Evolutionary conservation across 1,284 basidiomycete species (phyloP).

Genomic region (Porogramme epimiltina): DNA sequence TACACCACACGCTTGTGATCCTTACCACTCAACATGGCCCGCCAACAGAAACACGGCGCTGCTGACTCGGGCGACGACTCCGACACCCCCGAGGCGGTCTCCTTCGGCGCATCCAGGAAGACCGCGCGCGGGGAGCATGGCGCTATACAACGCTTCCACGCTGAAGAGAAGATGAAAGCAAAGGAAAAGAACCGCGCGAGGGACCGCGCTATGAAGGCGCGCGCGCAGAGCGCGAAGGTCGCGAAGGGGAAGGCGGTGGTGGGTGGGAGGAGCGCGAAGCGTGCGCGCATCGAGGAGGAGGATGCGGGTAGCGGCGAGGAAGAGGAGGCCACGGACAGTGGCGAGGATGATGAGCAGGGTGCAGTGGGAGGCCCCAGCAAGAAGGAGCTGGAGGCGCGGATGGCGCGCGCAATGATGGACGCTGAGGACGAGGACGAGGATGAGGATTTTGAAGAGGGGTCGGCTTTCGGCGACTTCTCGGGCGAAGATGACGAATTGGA

Average conservation of each 20-base stretch:
- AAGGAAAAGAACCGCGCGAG: constrained; percentile 33
- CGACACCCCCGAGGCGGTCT: constrained; percentile 34
- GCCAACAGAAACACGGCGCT: constrained; percentile 1
- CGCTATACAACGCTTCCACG: constrained; percentile 27
- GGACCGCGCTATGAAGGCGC: constrained; percentile 33
- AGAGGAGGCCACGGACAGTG: constrained; percentile 1
- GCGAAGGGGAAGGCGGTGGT: constrained; percentile 12
- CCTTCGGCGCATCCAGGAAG: constrained; percentile 32
- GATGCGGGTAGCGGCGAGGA: constrained; percentile 1
- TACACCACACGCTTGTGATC: not conserved
- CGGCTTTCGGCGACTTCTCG: constrained; percentile 18
- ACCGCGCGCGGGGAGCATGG: constrained; percentile 27
- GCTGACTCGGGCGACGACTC: constrained; percentile 20
- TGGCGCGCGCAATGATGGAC: constrained; percentile 37
- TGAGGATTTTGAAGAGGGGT: constrained; percentile 3
- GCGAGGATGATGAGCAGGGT: constrained; percentile 4
- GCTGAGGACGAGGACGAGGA: constrained; percentile 22
- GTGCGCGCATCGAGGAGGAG: not conserved
- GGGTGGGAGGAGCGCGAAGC: constrained; percentile 17
- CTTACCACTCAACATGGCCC: not conserved
- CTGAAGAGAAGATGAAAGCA: constrained; percentile 29
- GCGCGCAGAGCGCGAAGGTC: constrained; percentile 20
- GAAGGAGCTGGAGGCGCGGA: constrained; percentile 30
- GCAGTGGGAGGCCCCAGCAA: constrained; percentile 6
- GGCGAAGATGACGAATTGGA: constrained; percentile 38